phyloP scores from a whole-genome alignment of 805 yeast species.

The Candida hispaniensis region DNA sequence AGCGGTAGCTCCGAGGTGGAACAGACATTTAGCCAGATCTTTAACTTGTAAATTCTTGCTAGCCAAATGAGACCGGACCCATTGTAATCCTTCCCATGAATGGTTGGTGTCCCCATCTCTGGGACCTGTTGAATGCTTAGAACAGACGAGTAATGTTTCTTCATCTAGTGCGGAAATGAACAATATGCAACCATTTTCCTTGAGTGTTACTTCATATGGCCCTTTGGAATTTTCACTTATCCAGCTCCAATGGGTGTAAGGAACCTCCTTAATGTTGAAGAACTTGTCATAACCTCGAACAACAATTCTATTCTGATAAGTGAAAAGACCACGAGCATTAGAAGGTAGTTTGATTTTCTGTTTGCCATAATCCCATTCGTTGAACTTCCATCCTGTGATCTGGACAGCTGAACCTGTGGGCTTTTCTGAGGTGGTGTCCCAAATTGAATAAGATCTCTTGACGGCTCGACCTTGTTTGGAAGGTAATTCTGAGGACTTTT shows the following conservation, averaged over 20 bases:
- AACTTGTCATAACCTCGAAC: slow-evolving; percentile 92
- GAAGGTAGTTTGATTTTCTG: slow-evolving; percentile 48
- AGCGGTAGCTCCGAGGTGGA: slow-evolving; percentile 54
- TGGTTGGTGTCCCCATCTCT: slow-evolving; percentile 40
- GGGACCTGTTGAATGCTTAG: slow-evolving; percentile 80
- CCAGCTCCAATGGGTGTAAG: slow-evolving; percentile 39
- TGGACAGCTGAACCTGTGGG: slow-evolving; percentile 9
- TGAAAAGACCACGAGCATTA: slow-evolving; percentile 75
- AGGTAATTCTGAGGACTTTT: not conserved
- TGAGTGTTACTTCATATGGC: slow-evolving; percentile 70
- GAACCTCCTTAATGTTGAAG: slow-evolving; percentile 66
- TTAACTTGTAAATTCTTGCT: slow-evolving; percentile 31
- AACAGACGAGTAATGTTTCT: slow-evolving; percentile 75
- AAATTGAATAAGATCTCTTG: not conserved
- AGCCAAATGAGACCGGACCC: slow-evolving; percentile 45
- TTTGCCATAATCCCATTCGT: slow-evolving; percentile 77
- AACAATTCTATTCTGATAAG: slow-evolving; percentile 37
- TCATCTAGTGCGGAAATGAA: slow-evolving; percentile 66
- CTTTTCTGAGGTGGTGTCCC: slow-evolving; percentile 7
- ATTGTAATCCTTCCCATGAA: slow-evolving; percentile 58
- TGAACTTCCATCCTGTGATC: slow-evolving; percentile 60
- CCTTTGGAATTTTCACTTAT: slow-evolving; percentile 47
- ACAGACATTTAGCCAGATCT: slow-evolving; percentile 48
- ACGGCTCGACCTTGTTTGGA: slow-evolving; percentile 9
- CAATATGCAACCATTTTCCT: slow-evolving; percentile 90